Conservation (phyloP, 352 stramenopile species). For the Phytophthora pseudosyringae region DNA sequence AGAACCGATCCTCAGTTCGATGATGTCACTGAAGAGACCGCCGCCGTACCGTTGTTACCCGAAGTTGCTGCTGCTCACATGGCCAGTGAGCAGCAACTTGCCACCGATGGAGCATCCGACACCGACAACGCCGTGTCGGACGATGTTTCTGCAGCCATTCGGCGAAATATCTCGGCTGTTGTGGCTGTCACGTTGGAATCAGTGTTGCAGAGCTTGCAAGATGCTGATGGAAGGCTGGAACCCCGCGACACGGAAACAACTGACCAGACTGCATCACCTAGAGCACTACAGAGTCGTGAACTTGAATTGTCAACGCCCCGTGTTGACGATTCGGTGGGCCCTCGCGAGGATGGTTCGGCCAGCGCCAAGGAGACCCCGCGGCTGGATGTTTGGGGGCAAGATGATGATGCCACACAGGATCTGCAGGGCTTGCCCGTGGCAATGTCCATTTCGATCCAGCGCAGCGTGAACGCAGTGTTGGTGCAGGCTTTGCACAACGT, state of each 20-base stretch:
- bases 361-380: background rate
- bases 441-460: slow-evolving; percentile 41
- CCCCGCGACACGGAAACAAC: background rate
- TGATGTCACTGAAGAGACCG: slow-evolving; percentile 1
- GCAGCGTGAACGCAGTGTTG: slow-evolving; percentile 42
- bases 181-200: slow-evolving; percentile 40
- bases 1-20: background rate
- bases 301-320: background rate
- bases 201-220: slow-evolving; percentile 32
- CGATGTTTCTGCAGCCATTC: slow-evolving; percentile 35
- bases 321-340: background rate
- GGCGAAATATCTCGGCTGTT: slow-evolving; percentile 36
- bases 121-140: slow-evolving; percentile 9
- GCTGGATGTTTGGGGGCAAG: background rate
- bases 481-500: slow-evolving; percentile 37
- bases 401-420: slow-evolving; percentile 3
- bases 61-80: background rate
- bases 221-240: slow-evolving; percentile 11
- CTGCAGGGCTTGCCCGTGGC: slow-evolving; percentile 21
- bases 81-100: background rate
- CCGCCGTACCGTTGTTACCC: no score
- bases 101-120: background rate
- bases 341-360: background rate
- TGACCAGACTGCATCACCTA: background rate
- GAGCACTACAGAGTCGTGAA: background rate